Evolutionary conservation across 176 grass and related monocot species (phyloP), one percentile per base, ranked within the genome.

Genomic region (Phoenix roebelenii): DNA sequence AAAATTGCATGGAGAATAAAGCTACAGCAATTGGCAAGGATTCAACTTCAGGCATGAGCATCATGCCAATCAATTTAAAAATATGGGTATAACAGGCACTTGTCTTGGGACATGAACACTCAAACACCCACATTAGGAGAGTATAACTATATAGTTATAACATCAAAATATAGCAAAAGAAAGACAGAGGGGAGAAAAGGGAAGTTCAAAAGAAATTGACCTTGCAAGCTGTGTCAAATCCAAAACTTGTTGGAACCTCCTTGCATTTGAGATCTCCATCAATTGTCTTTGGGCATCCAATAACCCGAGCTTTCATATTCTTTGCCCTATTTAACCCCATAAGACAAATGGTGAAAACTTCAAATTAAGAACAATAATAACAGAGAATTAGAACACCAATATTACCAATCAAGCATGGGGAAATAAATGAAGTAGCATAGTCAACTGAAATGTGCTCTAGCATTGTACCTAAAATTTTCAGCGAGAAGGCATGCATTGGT

Each of bases 171-270:
- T 44, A 44, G 35, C 35, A 44, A 30, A 4, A 3, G 1, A 14
- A 58, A 50, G 25, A 22, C 9, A 15, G 29, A 69, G 7, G 12
- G 19, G 57, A 3, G 28, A 59, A 66, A 44, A 29, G 17, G n/a
- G 17, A 0, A 51, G 23, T 44, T 44, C 5, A 44, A 44, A 44
- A 44, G 35, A 44, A 44, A 44, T 60, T 81, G 24, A 68, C 94
- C 88, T 98, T 98, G 82, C 94, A 98, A 64, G 94, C 94, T 67
- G 94, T 98, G 74, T 98, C 94, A 83, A 98, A 98, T 54, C 94
- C 94, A 83, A 98, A 98, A 72, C 94, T 98, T 66, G 85, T 82
- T 64, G 94, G 94, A 23, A 98, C 94, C 77, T 98, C 94, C 63
- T 98, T 98, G 72, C 82, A 74, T 81, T 98, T 98, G 15, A 98